Conservation (phyloP, 805 yeast species). For the Saturnispora kantuleensis region DNA sequence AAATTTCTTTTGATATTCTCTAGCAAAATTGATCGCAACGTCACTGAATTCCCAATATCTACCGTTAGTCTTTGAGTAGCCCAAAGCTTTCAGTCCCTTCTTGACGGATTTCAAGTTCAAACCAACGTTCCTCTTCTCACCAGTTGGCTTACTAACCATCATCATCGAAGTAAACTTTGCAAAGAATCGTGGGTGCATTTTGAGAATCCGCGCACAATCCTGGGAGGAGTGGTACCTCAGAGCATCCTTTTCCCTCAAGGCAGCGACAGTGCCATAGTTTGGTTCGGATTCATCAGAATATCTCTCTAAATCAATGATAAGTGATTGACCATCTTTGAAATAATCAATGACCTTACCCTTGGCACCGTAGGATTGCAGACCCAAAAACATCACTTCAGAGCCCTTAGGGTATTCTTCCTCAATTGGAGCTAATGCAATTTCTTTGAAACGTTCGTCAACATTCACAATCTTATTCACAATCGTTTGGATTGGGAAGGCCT, state of each 20-base stretch:
- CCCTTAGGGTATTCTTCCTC: constrained; percentile 73
- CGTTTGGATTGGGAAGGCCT: constrained; percentile 65
- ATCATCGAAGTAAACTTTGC: constrained; percentile 71
- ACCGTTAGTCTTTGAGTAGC: constrained; percentile 60
- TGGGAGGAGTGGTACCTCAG: constrained; percentile 56
- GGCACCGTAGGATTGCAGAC: constrained; percentile 82
- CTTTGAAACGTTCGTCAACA: constrained; percentile 63
- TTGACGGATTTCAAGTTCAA: constrained; percentile 76
- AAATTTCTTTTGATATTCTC: constrained; percentile 51
- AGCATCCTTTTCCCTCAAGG: constrained; percentile 43
- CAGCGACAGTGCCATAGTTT: constrained; percentile 51
- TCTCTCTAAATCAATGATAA: constrained; percentile 6
- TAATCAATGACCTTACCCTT: constrained; percentile 61
- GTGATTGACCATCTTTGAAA: constrained; percentile 35
- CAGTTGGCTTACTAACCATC: constrained; percentile 45
- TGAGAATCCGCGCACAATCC: constrained; percentile 50
- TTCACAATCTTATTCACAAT: constrained; percentile 66
- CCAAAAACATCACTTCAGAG: constrained; percentile 66
- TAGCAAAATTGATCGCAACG: constrained; percentile 56
- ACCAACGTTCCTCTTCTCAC: constrained; percentile 60
- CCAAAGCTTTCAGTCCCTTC: constrained; percentile 73
- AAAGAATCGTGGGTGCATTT: constrained; percentile 53
- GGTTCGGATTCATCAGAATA: constrained; percentile 44
- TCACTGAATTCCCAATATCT: constrained; percentile 79
- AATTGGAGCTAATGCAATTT: constrained; percentile 66